Conservation (phyloP, 768 basidiomycete genomes). For the Tricholoma hemisulphureum region DNA sequence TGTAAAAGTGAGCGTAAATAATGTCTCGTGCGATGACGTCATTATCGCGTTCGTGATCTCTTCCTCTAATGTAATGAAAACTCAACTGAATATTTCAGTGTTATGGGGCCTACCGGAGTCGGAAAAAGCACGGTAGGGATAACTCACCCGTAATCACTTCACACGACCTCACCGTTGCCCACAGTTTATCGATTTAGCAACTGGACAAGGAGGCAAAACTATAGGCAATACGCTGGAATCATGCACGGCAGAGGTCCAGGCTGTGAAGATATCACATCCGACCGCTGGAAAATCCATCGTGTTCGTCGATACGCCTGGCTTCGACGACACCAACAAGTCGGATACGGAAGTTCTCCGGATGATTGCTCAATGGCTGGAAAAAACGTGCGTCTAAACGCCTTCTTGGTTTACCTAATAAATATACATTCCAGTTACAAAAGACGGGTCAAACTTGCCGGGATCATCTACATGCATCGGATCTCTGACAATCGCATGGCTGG, state of each 20-base stretch:
- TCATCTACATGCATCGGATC: conserved; percentile 21
- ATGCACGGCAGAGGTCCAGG: not conserved
- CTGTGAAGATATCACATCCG: not conserved
- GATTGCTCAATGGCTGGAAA: conserved; percentile 6
- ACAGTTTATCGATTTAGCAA: conserved; percentile 1
- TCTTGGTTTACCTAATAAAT: not conserved
- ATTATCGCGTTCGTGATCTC: not conserved
- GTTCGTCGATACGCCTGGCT: conserved; percentile 10
- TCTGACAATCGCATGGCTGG: conserved; percentile 37
- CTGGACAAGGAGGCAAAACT: conserved; percentile 1
- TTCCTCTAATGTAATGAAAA: not conserved
- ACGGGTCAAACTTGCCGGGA: conserved; percentile 16
- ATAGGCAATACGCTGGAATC: not conserved
- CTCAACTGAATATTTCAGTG: not conserved
- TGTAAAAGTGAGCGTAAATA: not conserved
- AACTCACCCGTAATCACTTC: not conserved
- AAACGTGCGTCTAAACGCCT: not conserved
- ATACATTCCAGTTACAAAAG: not conserved
- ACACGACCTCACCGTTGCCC: not conserved
- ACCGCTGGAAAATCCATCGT: not conserved
- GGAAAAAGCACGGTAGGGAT: conserved; percentile 1
- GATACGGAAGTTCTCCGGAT: conserved; percentile 8
- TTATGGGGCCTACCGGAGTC: conserved; percentile 3
- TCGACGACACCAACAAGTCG: conserved; percentile 7
- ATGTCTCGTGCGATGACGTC: not conserved